These are phyloP conservation scores for Metschnikowia reukaufii DNA, from an alignment of 805 yeast species.

Conservation along the genomic window DNA sequence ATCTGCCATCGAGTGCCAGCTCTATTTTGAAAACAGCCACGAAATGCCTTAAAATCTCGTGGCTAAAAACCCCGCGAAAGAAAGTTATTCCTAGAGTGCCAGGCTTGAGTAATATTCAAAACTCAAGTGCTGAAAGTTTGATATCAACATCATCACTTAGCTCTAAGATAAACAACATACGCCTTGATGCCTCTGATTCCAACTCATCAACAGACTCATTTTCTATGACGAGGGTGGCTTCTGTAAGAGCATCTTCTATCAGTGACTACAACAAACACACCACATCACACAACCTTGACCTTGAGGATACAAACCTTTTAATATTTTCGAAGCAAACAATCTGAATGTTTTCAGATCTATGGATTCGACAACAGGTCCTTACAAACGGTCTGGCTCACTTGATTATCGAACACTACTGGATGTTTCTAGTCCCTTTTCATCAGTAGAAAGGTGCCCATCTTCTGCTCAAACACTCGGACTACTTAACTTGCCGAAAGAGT, in stretches of 20 bases:
- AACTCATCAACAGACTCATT: slow-evolving; percentile 17
- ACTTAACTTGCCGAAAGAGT: slow-evolving; percentile 37
- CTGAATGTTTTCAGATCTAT: slow-evolving; percentile 27
- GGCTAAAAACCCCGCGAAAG: slow-evolving; percentile 27
- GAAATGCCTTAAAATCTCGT: slow-evolving; percentile 34
- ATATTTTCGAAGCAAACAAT: slow-evolving; percentile 26
- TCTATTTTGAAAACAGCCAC: slow-evolving; percentile 33
- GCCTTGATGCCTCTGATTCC: not conserved
- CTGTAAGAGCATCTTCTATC: slow-evolving; percentile 35
- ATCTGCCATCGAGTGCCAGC: slow-evolving; percentile 1
- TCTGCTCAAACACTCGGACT: slow-evolving; percentile 18
- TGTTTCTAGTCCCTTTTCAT: not conserved
- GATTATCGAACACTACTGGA: not conserved
- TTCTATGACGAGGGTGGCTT: slow-evolving; percentile 24
- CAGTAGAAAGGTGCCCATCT: slow-evolving; percentile 6
- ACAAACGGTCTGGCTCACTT: not conserved
- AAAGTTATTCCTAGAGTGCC: not conserved
- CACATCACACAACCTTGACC: slow-evolving; percentile 26
- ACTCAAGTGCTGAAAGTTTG: slow-evolving; percentile 17
- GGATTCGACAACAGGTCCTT: not conserved
- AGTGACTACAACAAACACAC: slow-evolving; percentile 39
- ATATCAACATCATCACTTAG: slow-evolving; percentile 11
- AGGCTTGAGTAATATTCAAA: slow-evolving; percentile 2
- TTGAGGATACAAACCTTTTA: not conserved
- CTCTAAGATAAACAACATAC: slow-evolving; percentile 1